Evolutionary conservation across 1,139 yeast genomes (phyloP).

Genomic region (Hyphopichia fennica): DNA sequence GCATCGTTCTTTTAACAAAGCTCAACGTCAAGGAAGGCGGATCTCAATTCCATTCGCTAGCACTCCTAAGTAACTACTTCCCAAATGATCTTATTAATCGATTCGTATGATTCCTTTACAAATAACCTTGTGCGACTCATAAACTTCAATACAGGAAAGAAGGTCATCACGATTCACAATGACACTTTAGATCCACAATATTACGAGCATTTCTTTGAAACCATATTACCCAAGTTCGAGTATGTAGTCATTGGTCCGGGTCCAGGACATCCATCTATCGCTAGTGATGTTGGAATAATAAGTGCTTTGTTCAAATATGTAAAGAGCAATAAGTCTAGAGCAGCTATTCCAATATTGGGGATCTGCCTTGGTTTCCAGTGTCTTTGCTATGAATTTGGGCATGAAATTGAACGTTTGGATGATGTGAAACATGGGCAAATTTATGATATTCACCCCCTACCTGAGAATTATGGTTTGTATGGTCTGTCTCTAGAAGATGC

Average conservation of each 20-base stretch:
- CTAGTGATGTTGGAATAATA: slow-evolving; percentile 75
- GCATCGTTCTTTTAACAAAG: too few relatives aligned
- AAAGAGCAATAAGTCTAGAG: slow-evolving; percentile 11
- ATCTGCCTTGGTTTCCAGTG: slow-evolving; percentile 93
- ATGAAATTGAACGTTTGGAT: slow-evolving; percentile 50
- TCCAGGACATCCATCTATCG: slow-evolving; percentile 81
- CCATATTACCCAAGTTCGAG: slow-evolving; percentile 53
- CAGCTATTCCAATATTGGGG: slow-evolving; percentile 72
- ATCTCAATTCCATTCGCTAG: neutral
- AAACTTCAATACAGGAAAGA: slow-evolving; percentile 50
- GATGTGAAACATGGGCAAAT: slow-evolving; percentile 86
- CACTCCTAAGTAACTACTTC: neutral
- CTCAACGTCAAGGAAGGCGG: too few relatives aligned
- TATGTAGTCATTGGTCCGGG: slow-evolving; percentile 94
- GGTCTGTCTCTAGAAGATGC: neutral
- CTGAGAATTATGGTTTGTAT: slow-evolving; percentile 11
- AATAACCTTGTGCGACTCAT: slow-evolving; percentile 72
- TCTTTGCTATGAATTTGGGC: slow-evolving; percentile 68
- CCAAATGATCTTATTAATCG: slow-evolving; percentile 67
- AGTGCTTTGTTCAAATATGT: slow-evolving; percentile 45
- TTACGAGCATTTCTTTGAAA: slow-evolving; percentile 35
- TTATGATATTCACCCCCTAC: slow-evolving; percentile 46
- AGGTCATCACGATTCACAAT: slow-evolving; percentile 72
- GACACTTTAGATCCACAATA: slow-evolving; percentile 52
- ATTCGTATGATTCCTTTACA: slow-evolving; percentile 94